Evolutionary conservation across 805 yeast species (phyloP), one percentile per base, ranked within the genome.

Genomic region (Ogataea kodamae): DNA sequence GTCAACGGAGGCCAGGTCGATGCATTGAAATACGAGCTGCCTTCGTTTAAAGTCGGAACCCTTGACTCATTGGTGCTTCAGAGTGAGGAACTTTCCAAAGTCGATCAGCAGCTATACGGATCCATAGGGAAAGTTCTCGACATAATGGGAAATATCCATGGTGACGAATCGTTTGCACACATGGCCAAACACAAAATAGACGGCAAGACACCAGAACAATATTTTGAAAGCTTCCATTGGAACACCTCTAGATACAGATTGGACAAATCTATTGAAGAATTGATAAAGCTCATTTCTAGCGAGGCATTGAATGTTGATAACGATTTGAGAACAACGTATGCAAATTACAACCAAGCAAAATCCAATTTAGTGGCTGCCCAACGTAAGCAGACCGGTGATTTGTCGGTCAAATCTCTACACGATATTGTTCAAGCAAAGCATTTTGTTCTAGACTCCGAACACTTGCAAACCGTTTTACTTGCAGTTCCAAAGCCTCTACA

Each of bases 11-110:
- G 88, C 13, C 70, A 66, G 46, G 69, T 73, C 24, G 78, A 74
- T 30, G 67, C 85, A 20, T 59, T 68, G 34, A 64, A 70, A 36
- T 74, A 83, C 39, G 65, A 68, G 21, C 68, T 88, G 32, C 97
- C 97, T 6, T 77, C 71, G 42, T 90, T 92, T 62, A 90, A 92
- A 60, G 86, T 92, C 43, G 97, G 97, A 18, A 89, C 97, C 9
- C 72, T 92, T 54, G 99, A 92, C 61, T 81, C 88, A 18, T 71
- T 92, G 40, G 94, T 92, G 35, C 78, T 82, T 49, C 89, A 89
- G 61, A 78, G 89, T 57, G 98, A 92, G 52, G 97, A 90, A 53
- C 71, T 92, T 38, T 65, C 75, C 25, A 89, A 87, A 57, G 65
- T 81, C 35, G 99, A 92, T 62, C 65, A 66, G n/a, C 92, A 86